Conservation (phyloP, 75 land plant species). For the Sequoiadendron giganteum region DNA sequence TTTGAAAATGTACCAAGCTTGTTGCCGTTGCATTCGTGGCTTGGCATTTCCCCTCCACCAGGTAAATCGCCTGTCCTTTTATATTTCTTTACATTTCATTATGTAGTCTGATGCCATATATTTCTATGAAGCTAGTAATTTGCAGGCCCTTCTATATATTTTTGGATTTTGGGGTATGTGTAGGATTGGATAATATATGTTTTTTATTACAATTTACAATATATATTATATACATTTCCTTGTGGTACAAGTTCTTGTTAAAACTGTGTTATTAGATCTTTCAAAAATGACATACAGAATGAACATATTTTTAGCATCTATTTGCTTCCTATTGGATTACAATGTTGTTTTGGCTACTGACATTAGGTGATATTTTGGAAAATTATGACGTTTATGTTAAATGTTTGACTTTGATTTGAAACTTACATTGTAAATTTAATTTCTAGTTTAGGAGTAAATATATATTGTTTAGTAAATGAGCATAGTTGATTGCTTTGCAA, state of each 20-base stretch:
- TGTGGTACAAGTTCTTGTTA: neutral
- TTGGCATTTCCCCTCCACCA: slow-evolving; percentile 75
- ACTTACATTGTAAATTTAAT: neutral
- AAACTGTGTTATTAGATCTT: neutral
- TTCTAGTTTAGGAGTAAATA: neutral
- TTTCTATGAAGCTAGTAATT: neutral
- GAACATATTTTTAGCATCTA: neutral
- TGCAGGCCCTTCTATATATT: neutral
- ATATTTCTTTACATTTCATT: neutral
- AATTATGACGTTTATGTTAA: neutral
- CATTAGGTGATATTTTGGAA: neutral
- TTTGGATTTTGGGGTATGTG: neutral
- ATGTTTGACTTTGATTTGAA: neutral
- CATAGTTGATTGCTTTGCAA: neutral
- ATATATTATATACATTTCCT: neutral
- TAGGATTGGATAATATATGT: neutral
- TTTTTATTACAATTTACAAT: neutral
- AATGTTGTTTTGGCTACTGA: neutral
- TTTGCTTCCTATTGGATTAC: neutral
- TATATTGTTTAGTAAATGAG: neutral
- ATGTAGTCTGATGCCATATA: neutral
- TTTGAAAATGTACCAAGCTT: slow-evolving; percentile 95
- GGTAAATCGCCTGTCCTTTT: slow-evolving; percentile 36
- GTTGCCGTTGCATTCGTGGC: slow-evolving; percentile 87
- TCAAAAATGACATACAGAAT: neutral